phyloP scores from a whole-genome alignment of 2,329 filamentous ascomycete species.

The Waltergamsia citrina region DNA sequence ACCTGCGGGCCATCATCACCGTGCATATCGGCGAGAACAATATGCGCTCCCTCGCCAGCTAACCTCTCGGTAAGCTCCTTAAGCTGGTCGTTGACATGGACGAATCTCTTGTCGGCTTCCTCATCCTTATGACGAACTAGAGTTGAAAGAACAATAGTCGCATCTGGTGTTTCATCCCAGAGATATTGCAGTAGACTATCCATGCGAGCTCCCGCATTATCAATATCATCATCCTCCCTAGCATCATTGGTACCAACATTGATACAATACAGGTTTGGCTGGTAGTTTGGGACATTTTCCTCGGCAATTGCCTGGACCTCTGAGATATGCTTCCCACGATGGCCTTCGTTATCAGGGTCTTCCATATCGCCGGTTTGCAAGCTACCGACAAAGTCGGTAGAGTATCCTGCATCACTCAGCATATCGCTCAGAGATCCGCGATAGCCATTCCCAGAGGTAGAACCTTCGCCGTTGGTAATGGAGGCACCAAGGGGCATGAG shows the following conservation, averaged over 20 bases:
- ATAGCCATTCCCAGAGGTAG: constrained; percentile 25
- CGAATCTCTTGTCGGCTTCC: background rate
- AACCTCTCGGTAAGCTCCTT: background rate
- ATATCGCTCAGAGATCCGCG: constrained; percentile 19
- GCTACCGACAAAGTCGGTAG: constrained; percentile 29
- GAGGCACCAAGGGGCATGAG: constrained; percentile 24
- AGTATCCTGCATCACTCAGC: constrained; percentile 16
- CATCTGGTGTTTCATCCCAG: constrained; percentile 17
- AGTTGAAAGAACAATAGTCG: constrained; percentile 27
- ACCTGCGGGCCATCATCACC: constrained; percentile 13
- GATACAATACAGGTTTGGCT: constrained; percentile 29
- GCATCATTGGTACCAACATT: constrained; percentile 36
- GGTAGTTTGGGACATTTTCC: background rate
- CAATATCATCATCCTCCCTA: constrained; percentile 18
- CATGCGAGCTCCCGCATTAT: constrained; percentile 19
- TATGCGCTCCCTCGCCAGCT: constrained; percentile 11
- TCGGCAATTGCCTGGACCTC: constrained; percentile 22
- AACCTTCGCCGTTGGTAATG: constrained; percentile 23
- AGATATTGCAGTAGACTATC: constrained; percentile 24
- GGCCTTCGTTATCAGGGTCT: constrained; percentile 33
- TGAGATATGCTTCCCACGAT: constrained; percentile 29
- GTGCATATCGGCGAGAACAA: constrained; percentile 28
- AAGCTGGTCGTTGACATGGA: background rate
- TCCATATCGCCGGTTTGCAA: constrained; percentile 25
- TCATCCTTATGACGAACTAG: constrained; percentile 13